A percentile compares a stretch with the other conserved stretches of the same genome.
These are phyloP conservation scores for Periconia sp. DNA, from an alignment of 2,329 filamentous ascomycete genomes.

Conservation along the genomic window DNA sequence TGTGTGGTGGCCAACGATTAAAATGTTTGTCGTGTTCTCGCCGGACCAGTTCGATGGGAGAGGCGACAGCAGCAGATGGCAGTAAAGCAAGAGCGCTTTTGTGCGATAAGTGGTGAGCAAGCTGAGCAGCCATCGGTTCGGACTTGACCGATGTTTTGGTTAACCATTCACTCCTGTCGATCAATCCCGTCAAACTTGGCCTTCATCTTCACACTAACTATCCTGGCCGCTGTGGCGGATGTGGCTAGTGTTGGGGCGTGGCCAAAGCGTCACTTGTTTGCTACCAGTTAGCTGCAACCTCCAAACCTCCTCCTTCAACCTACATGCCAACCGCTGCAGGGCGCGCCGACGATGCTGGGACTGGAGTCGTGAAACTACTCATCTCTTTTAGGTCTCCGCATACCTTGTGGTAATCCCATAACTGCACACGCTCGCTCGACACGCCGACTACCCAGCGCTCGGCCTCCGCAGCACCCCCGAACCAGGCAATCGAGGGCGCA, in stretches of 20 bases:
- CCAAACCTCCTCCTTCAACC: constrained; percentile 14
- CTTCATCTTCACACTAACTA: too few species aligned
- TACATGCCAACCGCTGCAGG: constrained; percentile 17
- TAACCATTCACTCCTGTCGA: too few species aligned
- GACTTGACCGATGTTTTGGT: too few species aligned
- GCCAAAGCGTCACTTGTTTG: background rate
- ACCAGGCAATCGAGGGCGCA: constrained; percentile 12
- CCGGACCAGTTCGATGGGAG: constrained; percentile 29
- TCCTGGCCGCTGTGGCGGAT: background rate
- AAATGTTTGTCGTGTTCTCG: constrained; percentile 27
- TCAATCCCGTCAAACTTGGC: too few species aligned
- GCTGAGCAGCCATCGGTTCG: constrained; percentile 11
- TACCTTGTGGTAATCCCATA: constrained; percentile 4
- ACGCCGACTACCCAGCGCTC: constrained; percentile 3
- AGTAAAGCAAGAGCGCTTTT: constrained; percentile 30
- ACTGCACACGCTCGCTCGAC: background rate
- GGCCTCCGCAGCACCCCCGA: constrained; percentile 20
- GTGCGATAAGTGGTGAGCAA: constrained; percentile 27
- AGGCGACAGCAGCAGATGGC: constrained; percentile 20
- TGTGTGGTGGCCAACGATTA: constrained; percentile 32
- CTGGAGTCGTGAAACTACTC: constrained; percentile 8
- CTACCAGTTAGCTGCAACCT: background rate
- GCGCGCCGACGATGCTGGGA: constrained; percentile 25
- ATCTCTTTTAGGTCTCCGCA: background rate
- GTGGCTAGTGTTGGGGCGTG: background rate